Base-by-base conservation (phyloP, 768 basidiomycete genomes). In the Coprinopsis marcescibilis region DNA sequence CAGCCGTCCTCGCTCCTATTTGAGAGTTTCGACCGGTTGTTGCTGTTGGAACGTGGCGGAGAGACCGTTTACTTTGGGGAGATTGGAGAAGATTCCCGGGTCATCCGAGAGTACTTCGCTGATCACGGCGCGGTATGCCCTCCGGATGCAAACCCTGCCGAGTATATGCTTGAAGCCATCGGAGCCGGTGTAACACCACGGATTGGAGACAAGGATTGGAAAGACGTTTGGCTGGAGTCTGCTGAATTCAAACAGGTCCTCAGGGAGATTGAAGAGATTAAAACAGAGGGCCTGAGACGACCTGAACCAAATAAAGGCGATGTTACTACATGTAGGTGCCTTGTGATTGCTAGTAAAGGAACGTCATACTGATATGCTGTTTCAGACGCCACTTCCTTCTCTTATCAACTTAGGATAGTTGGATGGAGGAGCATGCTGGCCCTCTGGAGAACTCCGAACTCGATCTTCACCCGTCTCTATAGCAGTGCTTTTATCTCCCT, bases 41-140 rank as follows among this genome's bases (percentile, higher is more conserved):
- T 87, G 21, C 67, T 85, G 7, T 67, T 85, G 13, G 81, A 91
- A 56, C 70, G 72, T 13, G 92, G 92, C 1, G 92, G 92, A 5
- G 82, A 89, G 61, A 92, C 90, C 0, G 88, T 93, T 15, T 95
- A 94, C 72, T 94, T 89, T 58, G 92, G 91, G 33, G 85, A 88
- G 51, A 89, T 94, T 41, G 92, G 90, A 35, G 60, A 71, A 34
- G 85, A 89, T 52, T 85, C 88, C 3, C 57, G 66, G 2, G 68
- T 80, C 27, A 67, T 94, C 40, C 80, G 77, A 20, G 72, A 80
- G 3, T 95, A 95, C 67, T 90, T 93, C 59, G 78, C 79, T 19
- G 71, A 71, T 12, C 66, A 88, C 51, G 89, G 90, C 12, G 91
- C 85, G 1, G 51, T 62, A 21, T 92, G 89, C 61, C 88, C 89